Evolutionary conservation across 2,329 filamentous ascomycete species (phyloP), one percentile per base, ranked within the genome.

Genomic region (Monosporascus sp.): DNA sequence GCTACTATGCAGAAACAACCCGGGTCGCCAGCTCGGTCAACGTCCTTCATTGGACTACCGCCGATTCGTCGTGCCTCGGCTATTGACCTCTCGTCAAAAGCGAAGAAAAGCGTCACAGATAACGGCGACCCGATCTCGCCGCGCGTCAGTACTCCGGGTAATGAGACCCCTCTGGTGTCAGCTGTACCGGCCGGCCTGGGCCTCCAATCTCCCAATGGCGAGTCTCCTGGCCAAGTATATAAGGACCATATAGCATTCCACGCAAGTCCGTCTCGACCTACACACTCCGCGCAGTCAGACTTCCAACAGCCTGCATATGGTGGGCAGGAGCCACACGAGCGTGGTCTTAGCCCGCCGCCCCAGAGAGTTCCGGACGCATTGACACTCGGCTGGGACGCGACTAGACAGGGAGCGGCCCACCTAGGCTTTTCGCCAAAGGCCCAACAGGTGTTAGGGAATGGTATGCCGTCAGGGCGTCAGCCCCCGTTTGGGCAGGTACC

Each of bases 21-120:
- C 50, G 57, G 43, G 22, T 51, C 51, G n/a, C 69, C 73, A 37
- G 68, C 73, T 40, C 72, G 76, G 35, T 69, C 74, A 11, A 71
- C 77, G 1, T 82, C 79, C 1, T 85, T 85, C 57, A 70, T 78
- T 22, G 79, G 79, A 1, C 66, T 86, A 38, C 82, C 83, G 3
- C 80, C 80, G 1, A 83, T 86, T 54, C 75, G 80, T 46, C 74
- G 80, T 35, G 76, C 74, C 15, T 85, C 82, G 17, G 80, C 79
- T 3, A 81, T 86, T 65, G 78, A 77, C 43, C 61, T 75, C 35
- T 59, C 78, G 52, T 65, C 66, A 35, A 68, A 62, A 51, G 65
- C 66, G 37, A 68, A 63, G 51, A 72, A 69, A 52, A 70, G 69
- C 8, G 63, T 67, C 18, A 67, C 69, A 28, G 69, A 70, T 24